phyloP scores from a whole-genome alignment of 2,329 filamentous ascomycete species.

The Colletotrichum tofieldiae region DNA sequence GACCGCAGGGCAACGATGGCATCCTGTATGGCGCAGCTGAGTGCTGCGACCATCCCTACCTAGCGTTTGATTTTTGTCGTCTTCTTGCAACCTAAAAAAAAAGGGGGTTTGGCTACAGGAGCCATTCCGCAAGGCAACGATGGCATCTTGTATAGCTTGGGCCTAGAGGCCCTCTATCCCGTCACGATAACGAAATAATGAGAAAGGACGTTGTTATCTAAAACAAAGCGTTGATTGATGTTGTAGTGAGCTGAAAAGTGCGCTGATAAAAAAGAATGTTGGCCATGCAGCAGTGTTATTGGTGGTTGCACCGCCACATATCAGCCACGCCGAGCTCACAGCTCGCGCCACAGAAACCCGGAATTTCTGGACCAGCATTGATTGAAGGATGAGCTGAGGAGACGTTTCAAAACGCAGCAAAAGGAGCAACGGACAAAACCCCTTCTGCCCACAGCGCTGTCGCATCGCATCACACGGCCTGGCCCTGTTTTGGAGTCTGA shows the following conservation, averaged over 20 bases:
- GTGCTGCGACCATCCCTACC: slow-evolving; percentile 31
- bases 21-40: slow-evolving; percentile 39
- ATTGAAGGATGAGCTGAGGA: slow-evolving; percentile 41
- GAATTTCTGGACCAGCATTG: slow-evolving; percentile 3
- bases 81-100: slow-evolving; percentile 3
- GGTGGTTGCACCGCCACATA: slow-evolving; percentile 19
- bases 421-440: slow-evolving; percentile 21
- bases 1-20: slow-evolving; percentile 44
- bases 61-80: slow-evolving; percentile 25
- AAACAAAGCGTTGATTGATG: not conserved
- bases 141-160: slow-evolving; percentile 43
- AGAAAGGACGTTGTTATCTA: slow-evolving; percentile 5
- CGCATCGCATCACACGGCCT: slow-evolving; percentile 28
- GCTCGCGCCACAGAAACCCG: slow-evolving; percentile 17
- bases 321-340: slow-evolving; percentile 10
- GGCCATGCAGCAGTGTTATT: too few relatives aligned
- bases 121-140: slow-evolving; percentile 44
- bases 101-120: slow-evolving; percentile 36
- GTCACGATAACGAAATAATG: slow-evolving; percentile 24
- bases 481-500: slow-evolving; percentile 20
- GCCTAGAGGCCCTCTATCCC: slow-evolving; percentile 28
- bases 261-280: not conserved
- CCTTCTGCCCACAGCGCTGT: slow-evolving; percentile 35
- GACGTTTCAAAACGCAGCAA: slow-evolving; percentile 41
- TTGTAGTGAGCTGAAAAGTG: not conserved